These are phyloP conservation scores for Zygosaccharomyces pseudobailii DNA, from an alignment of 1,139 yeast genomes.

Conservation along the genomic window DNA sequence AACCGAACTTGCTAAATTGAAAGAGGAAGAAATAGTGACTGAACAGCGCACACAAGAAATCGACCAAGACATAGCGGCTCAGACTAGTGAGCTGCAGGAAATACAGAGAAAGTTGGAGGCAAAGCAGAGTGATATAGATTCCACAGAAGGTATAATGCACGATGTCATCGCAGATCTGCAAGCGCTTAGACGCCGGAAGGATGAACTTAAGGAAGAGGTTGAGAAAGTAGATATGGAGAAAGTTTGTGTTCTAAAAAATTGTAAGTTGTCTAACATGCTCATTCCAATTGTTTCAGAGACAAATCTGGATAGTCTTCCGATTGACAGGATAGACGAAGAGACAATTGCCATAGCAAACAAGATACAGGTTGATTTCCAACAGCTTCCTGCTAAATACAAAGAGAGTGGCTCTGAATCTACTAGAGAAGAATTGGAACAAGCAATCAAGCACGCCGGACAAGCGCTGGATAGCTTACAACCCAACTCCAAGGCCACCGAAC, in stretches of 20 bases:
- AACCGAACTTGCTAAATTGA: slow-evolving; percentile 26
- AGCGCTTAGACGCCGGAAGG: slow-evolving; percentile 39
- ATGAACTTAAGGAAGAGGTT: slow-evolving; percentile 47
- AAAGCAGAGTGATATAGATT: slow-evolving; percentile 26
- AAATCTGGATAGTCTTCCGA: slow-evolving; percentile 47
- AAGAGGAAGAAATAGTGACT: slow-evolving; percentile 21
- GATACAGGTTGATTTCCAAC: slow-evolving; percentile 53
- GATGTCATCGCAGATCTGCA: slow-evolving; percentile 37
- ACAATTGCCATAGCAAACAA: slow-evolving; percentile 42
- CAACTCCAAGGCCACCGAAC: slow-evolving; percentile 72
- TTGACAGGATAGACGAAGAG: slow-evolving; percentile 38
- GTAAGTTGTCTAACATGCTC: slow-evolving; percentile 69
- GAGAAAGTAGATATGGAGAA: slow-evolving; percentile 57
- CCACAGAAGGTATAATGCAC: slow-evolving; percentile 28
- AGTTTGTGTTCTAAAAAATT: slow-evolving; percentile 58
- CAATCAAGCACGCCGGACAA: slow-evolving; percentile 50
- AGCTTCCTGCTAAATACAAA: slow-evolving; percentile 44
- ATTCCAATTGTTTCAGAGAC: slow-evolving; percentile 60
- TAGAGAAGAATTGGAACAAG: slow-evolving; percentile 40
- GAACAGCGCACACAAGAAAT: slow-evolving; percentile 11
- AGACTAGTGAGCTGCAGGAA: slow-evolving; percentile 23
- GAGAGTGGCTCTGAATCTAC: slow-evolving; percentile 34
- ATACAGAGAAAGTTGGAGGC: slow-evolving; percentile 23
- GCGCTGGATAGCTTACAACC: slow-evolving; percentile 66
- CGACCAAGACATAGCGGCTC: slow-evolving; percentile 25